Evolutionary conservation across 768 basidiomycete genomes (phyloP).

Genomic region (Leccinum subgranulosum): DNA sequence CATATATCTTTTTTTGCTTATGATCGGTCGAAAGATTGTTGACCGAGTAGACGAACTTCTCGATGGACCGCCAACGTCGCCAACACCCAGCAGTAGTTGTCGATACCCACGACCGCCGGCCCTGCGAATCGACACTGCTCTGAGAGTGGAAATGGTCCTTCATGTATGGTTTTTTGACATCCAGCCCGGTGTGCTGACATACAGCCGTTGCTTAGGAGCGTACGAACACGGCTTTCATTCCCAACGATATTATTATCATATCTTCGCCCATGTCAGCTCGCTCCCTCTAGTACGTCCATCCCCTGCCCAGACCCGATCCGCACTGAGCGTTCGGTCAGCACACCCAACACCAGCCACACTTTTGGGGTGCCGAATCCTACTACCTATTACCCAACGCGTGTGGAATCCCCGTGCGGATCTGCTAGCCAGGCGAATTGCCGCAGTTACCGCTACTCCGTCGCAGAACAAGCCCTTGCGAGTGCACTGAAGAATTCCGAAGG

Average conservation of each 20-base stretch:
- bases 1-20: slow-evolving; percentile 9
- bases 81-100: neutral
- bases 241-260: neutral
- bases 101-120: slow-evolving; percentile 9
- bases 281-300: slow-evolving; percentile 18
- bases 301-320: slow-evolving; percentile 11
- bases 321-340: slow-evolving; percentile 20
- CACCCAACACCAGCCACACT: slow-evolving; percentile 16
- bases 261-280: slow-evolving; percentile 2
- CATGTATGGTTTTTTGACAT: slow-evolving; percentile 10
- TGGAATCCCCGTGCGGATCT: slow-evolving; percentile 28
- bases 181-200: neutral
- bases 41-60: slow-evolving; percentile 24
- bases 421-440: slow-evolving; percentile 27
- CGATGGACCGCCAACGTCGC: slow-evolving; percentile 6
- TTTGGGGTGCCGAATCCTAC: slow-evolving; percentile 18
- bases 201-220: slow-evolving; percentile 16
- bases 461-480: slow-evolving; percentile 41
- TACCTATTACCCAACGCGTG: slow-evolving; percentile 1
- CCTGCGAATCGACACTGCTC: slow-evolving; percentile 15
- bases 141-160: slow-evolving; percentile 3
- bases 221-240: slow-evolving; percentile 15
- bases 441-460: slow-evolving; percentile 41
- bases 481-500: slow-evolving; percentile 33
- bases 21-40: slow-evolving; percentile 28